phyloP scores from a whole-genome alignment of 2,329 filamentous ascomycete species.

The Plectosphaerella cucumerina region DNA sequence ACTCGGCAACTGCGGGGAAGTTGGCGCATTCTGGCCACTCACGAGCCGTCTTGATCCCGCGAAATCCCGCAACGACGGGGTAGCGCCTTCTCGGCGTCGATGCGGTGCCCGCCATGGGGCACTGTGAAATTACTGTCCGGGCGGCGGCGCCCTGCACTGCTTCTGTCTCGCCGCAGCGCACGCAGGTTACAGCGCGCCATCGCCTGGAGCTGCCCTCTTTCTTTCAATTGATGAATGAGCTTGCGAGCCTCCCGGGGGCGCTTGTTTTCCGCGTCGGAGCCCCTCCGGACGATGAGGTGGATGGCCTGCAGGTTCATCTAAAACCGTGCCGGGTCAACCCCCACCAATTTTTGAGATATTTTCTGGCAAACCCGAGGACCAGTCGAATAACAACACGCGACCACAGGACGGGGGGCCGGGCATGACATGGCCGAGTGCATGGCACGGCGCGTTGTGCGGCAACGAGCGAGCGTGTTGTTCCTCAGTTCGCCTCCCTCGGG shows the following conservation, averaged over 20 bases:
- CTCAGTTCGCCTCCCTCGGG: no score
- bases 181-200: neutral
- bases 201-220: neutral
- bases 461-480: no score
- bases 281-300: neutral
- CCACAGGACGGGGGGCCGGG: no score
- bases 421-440: no score
- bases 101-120: neutral
- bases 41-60: neutral
- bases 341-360: neutral
- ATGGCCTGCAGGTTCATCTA: neutral
- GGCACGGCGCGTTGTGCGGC: no score
- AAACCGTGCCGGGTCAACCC: neutral
- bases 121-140: constrained; percentile 1
- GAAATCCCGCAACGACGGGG: constrained; percentile 2
- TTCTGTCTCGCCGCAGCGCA: neutral
- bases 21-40: neutral
- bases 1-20: neutral
- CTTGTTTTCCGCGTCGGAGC: neutral
- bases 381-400: no score
- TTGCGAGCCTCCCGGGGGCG: neutral
- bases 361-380: neutral
- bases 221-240: no score
- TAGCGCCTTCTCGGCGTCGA: neutral
- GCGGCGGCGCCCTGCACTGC: neutral